phyloP scores from a whole-genome alignment of 257 asterid species.

The Coffea canephora region DNA sequence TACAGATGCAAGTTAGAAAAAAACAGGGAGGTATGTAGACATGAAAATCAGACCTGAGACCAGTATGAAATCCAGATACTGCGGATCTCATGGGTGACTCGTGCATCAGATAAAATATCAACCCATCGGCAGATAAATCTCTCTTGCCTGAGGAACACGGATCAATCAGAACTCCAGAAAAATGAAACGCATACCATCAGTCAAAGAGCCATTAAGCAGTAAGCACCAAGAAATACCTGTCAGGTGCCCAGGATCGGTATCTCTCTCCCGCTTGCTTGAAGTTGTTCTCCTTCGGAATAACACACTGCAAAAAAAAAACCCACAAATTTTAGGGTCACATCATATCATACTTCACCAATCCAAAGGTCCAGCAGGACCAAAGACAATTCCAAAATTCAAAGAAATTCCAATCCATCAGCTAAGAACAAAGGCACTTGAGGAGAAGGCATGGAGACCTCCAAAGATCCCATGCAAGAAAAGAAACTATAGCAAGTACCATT shows the following conservation, averaged over 20 bases:
- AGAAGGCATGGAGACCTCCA: not conserved
- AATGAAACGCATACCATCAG: not conserved
- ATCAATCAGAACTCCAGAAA: not conserved
- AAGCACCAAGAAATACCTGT: constrained; percentile 27
- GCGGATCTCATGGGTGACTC: constrained; percentile 49
- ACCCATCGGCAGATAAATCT: constrained; percentile 44
- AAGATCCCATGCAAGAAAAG: not conserved
- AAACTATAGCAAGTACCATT: not conserved
- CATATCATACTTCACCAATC: too few relatives aligned
- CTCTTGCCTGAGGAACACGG: constrained; percentile 36
- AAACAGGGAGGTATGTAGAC: not conserved
- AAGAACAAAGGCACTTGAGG: not conserved
- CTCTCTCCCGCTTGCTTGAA: constrained; percentile 54
- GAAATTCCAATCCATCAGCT: not conserved
- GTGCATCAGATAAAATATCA: constrained; percentile 44
- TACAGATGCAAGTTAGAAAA: not conserved
- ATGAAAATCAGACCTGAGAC: constrained; percentile 31
- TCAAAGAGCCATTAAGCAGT: not conserved
- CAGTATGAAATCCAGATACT: constrained; percentile 43
- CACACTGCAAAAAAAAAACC: constrained; percentile 26
- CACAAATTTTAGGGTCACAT: not conserved
- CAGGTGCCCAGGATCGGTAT: constrained; percentile 47
- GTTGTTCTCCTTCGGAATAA: constrained; percentile 50
- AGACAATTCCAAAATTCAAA: not conserved
- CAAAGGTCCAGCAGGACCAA: not conserved